Percentiles rank a stretch among this genome's conserved stretches.
These are phyloP conservation scores for Lanmaoa pseudosensibilis DNA, from an alignment of 768 basidiomycete species.

Conservation along the genomic window DNA sequence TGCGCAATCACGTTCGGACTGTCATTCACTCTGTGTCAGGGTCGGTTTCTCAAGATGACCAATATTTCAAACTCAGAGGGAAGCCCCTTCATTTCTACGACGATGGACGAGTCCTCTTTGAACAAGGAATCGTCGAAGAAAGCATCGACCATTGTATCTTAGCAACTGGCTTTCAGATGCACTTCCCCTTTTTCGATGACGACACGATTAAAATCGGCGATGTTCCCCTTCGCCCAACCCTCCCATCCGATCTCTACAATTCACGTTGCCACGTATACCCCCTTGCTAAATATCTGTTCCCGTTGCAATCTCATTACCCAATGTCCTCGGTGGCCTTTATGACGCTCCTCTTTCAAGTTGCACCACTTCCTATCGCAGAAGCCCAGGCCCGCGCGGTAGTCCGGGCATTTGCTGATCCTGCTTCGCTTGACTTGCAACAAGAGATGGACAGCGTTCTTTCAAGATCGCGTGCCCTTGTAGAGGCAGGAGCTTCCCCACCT, in stretches of 20 bases:
- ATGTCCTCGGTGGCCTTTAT: slow-evolving; percentile 61
- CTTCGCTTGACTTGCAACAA: slow-evolving; percentile 44
- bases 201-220: slow-evolving; percentile 36
- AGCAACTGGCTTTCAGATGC: slow-evolving; percentile 72
- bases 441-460: slow-evolving; percentile 52
- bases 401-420: slow-evolving; percentile 53
- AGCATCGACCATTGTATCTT: slow-evolving; percentile 64
- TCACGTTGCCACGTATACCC: slow-evolving; percentile 70
- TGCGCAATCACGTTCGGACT: slow-evolving; percentile 42
- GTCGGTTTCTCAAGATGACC: slow-evolving; percentile 32
- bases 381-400: slow-evolving; percentile 69
- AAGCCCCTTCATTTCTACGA: slow-evolving; percentile 42
- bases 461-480: slow-evolving; percentile 46
- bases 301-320: slow-evolving; percentile 48
- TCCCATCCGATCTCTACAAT: slow-evolving; percentile 57
- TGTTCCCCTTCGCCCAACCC: slow-evolving; percentile 47
- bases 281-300: slow-evolving; percentile 69
- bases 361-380: slow-evolving; percentile 78
- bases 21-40: slow-evolving; percentile 59
- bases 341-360: slow-evolving; percentile 56
- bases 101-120: slow-evolving; percentile 52
- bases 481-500: slow-evolving; percentile 34
- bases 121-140: slow-evolving; percentile 55
- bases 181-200: slow-evolving; percentile 60
- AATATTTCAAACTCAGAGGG: slow-evolving; percentile 42